Evolutionary conservation across 306 rosid genomes (phyloP), one percentile per base, ranked within the genome.

Genomic region (Cicer cuneatum): DNA sequence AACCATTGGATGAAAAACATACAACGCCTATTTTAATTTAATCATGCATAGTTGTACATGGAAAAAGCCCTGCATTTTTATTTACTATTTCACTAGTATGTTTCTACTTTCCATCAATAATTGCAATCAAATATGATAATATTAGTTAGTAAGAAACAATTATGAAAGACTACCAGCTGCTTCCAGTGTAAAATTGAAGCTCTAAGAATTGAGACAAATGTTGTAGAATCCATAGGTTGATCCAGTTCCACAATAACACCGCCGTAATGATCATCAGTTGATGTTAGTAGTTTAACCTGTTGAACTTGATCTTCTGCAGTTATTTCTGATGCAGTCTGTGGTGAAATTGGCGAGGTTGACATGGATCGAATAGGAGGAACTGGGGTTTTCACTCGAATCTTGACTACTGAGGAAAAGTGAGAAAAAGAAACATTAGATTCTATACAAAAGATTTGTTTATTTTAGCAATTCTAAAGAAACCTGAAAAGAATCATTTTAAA

Each of bases 111-210:
- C 48, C 33, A 49, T 39, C 37, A 61, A 64, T 4, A 35, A 53
- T 60, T 8, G 21, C 35, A 62, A 54, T 56, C 37, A 72, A 42
- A 48, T 68, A 39, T 63, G 73, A 49, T 7, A 13, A 62, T 69
- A 35, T 39, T 47, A 42, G 38, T 40, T 14, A 53, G 49, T 0
- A 35, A 39, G 54, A 12, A 65, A 40, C n/a, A 4, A 57, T 13
- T 21, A 54, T 51, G 51, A 74, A 62, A 66, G 64, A 71, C 7
- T 83, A 93, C 98, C 96, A 86, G 86, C 29, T 77, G 77, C 76
- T 84, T 91, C 98, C 98, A 93, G 12, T 80, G 88, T 8, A 86
- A 73, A 65, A 91, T 83, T 77, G 98, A 93, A 75, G 89, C 86
- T 78, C 78, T 84, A 4, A 93, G 90, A 73, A 81, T 54, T 1